Evolutionary conservation across 805 yeast species (phyloP).

Genomic region (Nakazawaea ernobii): DNA sequence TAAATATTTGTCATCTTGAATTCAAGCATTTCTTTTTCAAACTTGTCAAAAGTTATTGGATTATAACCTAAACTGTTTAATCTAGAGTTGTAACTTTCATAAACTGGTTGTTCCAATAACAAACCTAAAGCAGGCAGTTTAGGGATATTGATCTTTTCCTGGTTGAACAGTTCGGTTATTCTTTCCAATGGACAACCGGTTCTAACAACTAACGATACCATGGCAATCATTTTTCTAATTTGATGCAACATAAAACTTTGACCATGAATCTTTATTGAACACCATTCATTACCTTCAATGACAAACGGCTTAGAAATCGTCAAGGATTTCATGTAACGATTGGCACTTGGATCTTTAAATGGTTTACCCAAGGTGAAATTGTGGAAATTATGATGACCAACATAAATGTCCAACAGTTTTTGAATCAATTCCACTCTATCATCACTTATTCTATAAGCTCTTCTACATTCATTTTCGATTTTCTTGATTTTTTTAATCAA

Average conservation of each 20-base stretch:
- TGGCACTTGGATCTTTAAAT: constrained; percentile 81
- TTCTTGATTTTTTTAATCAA: constrained; percentile 49
- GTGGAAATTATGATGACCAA: constrained; percentile 84
- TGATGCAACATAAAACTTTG: constrained; percentile 98
- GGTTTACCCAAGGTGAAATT: constrained; percentile 42
- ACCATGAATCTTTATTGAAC: constrained; percentile 92
- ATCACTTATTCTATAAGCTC: constrained; percentile 58
- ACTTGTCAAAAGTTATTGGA: constrained; percentile 61
- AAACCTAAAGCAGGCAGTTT: constrained; percentile 97
- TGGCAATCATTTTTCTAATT: constrained; percentile 95
- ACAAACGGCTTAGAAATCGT: constrained; percentile 84
- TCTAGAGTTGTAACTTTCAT: constrained; percentile 73
- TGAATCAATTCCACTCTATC: constrained; percentile 62
- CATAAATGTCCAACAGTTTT: constrained; percentile 62
- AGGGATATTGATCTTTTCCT: constrained; percentile 79
- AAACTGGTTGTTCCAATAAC: constrained; percentile 85
- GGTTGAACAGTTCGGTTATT: constrained; percentile 70
- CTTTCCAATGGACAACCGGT: constrained; percentile 79
- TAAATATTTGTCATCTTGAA: constrained; percentile 87
- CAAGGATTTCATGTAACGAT: constrained; percentile 74
- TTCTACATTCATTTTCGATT: constrained; percentile 61
- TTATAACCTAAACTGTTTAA: constrained; percentile 74
- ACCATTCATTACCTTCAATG: constrained; percentile 94
- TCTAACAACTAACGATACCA: constrained; percentile 83
- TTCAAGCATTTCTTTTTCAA: constrained; percentile 65